These are phyloP conservation scores for Lentinula boryana DNA, from an alignment of 768 basidiomycete species.

Conservation along the genomic window DNA sequence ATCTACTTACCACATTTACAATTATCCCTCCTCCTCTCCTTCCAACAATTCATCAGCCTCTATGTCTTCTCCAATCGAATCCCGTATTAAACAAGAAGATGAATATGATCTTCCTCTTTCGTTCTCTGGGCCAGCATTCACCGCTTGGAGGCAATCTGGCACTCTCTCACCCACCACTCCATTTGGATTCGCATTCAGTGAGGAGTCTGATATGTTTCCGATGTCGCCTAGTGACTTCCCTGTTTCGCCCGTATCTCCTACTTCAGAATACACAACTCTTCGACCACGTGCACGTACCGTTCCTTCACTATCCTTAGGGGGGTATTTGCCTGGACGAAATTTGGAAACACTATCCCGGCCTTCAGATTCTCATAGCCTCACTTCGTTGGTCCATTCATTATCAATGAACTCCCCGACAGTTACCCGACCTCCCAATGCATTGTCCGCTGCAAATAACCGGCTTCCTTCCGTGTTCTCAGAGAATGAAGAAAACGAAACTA, in stretches of 20 bases:
- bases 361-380: slow-evolving; percentile 22
- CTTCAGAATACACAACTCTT: slow-evolving; percentile 16
- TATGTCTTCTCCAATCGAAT: slow-evolving; percentile 22
- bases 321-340: slow-evolving; percentile 11
- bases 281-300: slow-evolving; percentile 36
- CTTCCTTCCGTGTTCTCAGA: neutral
- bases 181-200: neutral
- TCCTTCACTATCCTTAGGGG: slow-evolving; percentile 19
- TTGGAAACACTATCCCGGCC: slow-evolving; percentile 14
- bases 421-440: slow-evolving; percentile 23
- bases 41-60: slow-evolving; percentile 25
- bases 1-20: slow-evolving; percentile 15
- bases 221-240: neutral
- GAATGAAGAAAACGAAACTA: neutral
- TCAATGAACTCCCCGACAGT: slow-evolving; percentile 31
- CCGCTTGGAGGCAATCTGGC: slow-evolving; percentile 6
- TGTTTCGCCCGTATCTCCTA: slow-evolving; percentile 3
- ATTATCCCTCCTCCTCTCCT: slow-evolving; percentile 21
- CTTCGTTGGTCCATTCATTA: slow-evolving; percentile 34
- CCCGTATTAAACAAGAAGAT: slow-evolving; percentile 44
- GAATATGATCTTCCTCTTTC: slow-evolving; percentile 31
- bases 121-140: slow-evolving; percentile 10
- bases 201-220: neutral
- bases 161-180: slow-evolving; percentile 12
- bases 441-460: slow-evolving; percentile 5